Percentiles rank a stretch among this genome's conserved stretches.
These are phyloP conservation scores for Pittosporum tobira DNA, from an alignment of 129 eudicot genomes.

Conservation along the genomic window DNA sequence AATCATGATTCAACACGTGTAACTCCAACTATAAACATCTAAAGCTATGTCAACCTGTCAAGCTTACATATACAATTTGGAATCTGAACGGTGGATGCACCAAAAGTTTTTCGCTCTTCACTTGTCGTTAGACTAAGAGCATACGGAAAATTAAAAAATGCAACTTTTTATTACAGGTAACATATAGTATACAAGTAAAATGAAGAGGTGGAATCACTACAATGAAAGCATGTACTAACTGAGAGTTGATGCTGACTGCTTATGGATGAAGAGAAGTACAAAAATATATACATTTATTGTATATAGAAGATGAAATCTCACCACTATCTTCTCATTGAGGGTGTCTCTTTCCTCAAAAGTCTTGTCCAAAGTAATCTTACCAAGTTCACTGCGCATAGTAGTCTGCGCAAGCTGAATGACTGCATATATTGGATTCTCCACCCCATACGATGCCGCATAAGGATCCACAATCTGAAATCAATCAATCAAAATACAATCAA, in stretches of 20 bases:
- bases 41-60: not conserved
- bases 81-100: not conserved
- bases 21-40: not conserved
- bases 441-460: slow-evolving; percentile 76
- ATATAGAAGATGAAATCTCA: slow-evolving; percentile 18
- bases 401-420: slow-evolving; percentile 93
- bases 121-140: no score
- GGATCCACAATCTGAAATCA: slow-evolving; percentile 68
- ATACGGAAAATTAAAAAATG: no score
- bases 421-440: slow-evolving; percentile 73
- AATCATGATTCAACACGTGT: not conserved
- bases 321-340: slow-evolving; percentile 79
- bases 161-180: no score
- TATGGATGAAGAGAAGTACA: not conserved
- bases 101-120: not conserved
- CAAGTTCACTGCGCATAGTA: slow-evolving; percentile 96
- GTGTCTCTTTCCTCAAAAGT: slow-evolving; percentile 94
- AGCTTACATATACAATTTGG: not conserved
- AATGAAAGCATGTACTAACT: no score
- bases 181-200: no score
- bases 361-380: slow-evolving; percentile 86
- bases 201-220: no score
- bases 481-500: slow-evolving; percentile 1
- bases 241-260: no score
- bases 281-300: not conserved